Conservation (phyloP, 2,329 filamentous ascomycete species). For the Trichoderma atroviride region DNA sequence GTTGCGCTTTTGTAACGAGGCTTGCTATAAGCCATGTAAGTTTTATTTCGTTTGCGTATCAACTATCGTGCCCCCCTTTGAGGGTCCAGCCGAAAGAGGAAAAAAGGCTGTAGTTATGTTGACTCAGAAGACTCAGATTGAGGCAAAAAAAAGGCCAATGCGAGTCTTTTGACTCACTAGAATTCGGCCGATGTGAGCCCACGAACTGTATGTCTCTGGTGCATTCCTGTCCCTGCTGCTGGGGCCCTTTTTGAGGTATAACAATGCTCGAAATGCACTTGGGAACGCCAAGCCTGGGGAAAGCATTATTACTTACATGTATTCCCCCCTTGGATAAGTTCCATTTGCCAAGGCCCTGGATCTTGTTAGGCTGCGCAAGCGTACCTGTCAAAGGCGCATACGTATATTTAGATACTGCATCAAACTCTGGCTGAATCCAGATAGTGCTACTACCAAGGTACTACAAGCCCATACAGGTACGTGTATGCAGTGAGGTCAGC, state of each 20-base stretch:
- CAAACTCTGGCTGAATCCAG: not conserved
- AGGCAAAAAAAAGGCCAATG: not conserved
- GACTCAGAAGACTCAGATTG: not conserved
- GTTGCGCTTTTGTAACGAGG: not conserved
- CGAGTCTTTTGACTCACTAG: not conserved
- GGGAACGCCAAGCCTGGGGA: not conserved
- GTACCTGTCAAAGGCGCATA: not conserved
- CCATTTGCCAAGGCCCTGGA: not conserved
- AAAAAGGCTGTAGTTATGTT: not conserved
- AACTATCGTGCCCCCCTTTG: not conserved
- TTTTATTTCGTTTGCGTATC: not conserved
- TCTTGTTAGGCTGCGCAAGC: not conserved
- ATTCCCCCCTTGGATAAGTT: not conserved
- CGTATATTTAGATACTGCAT: not conserved
- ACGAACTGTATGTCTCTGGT: not conserved
- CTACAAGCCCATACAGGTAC: not conserved
- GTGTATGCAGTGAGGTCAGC: not conserved
- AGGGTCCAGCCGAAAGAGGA: not conserved
- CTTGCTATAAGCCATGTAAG: not conserved
- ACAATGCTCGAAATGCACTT: slow-evolving; percentile 13
- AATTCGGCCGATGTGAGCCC: slow-evolving; percentile 8
- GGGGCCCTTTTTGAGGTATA: not conserved
- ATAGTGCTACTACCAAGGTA: not conserved
- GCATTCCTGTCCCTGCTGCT: slow-evolving; percentile 15
- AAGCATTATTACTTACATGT: not conserved